Conservation (phyloP, 1,139 yeast species). For the Hansenula lynferdii region DNA sequence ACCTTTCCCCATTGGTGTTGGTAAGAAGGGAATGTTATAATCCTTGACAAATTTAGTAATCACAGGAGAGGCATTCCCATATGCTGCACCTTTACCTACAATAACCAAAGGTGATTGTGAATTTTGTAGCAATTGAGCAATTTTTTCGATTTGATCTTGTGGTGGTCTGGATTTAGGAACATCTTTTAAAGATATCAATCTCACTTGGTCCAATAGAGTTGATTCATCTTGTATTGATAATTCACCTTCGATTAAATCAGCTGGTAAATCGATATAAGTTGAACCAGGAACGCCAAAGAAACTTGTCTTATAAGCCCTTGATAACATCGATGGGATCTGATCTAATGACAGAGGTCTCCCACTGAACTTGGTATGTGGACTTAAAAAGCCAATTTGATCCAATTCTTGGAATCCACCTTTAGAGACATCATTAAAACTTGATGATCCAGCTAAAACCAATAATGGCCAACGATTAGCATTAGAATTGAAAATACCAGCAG, state of each 20-base stretch:
- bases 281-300: slow-evolving; percentile 53
- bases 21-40: slow-evolving; percentile 48
- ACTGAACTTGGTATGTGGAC: slow-evolving; percentile 43
- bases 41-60: slow-evolving; percentile 34
- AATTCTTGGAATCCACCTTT: slow-evolving; percentile 66
- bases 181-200: slow-evolving; percentile 3
- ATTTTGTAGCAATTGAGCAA: slow-evolving; percentile 27
- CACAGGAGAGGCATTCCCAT: slow-evolving; percentile 33
- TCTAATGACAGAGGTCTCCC: slow-evolving; percentile 35
- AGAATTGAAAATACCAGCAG: slow-evolving; percentile 60
- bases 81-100: slow-evolving; percentile 62
- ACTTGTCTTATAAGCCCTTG: slow-evolving; percentile 44
- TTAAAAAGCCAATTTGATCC: slow-evolving; percentile 49
- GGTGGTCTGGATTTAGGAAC: slow-evolving; percentile 38
- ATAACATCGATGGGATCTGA: slow-evolving; percentile 34
- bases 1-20: slow-evolving; percentile 78
- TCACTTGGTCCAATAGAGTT: slow-evolving; percentile 3
- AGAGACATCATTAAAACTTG: slow-evolving; percentile 39
- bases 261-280: slow-evolving; percentile 60
- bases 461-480: slow-evolving; percentile 55
- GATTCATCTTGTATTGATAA: slow-evolving; percentile 1
- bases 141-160: slow-evolving; percentile 29
- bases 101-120: slow-evolving; percentile 48
- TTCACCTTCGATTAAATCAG: slow-evolving; percentile 42
- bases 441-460: slow-evolving; percentile 55